Base-by-base conservation (phyloP, 2,329 filamentous ascomycete species). In the Colletotrichum sp. region DNA sequence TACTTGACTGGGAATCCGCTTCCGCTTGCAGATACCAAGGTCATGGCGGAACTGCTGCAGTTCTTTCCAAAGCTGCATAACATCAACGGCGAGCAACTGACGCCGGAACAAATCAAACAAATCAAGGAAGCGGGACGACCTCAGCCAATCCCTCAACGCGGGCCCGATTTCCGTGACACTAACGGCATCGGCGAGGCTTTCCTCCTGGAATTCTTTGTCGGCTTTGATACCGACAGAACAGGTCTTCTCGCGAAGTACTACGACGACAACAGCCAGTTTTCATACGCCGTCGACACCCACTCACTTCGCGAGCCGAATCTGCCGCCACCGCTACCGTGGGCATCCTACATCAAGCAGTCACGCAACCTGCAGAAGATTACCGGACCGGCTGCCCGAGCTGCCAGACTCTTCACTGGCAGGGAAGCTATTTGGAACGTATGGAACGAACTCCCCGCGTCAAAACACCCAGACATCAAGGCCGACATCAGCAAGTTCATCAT, bases 11-110 rank as follows among this genome's bases (percentile, higher is more conserved):
- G 91, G 67, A 98, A 97, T 79, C 95, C 95, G 0, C 91, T 98
- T 75, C 91, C 92, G 78, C 82, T 85, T 2, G 85, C 89, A 70
- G 85, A 89, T 28, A 89, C 92, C 10, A 89, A 90, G 75, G 94
- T 93, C 82, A 89, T 91, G 74, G 86, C 90, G 18, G 94, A 95
- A 64, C 86, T 98, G 73, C 87, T 95, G 34, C 91, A 92, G 55
- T 97, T 95, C 94, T 98, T 95, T 81, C 96, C 95, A 1, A 94
- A 92, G 74, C 89, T 98, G 18, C 92, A 93, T 79, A 90, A 93
- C 75, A 87, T 98, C 78, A 98, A 97, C 83, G 92, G 92, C 70
- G 87, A 91, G 7, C 91, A 94, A 81, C 91, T 98, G 21, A 94
- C 93, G 2, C 89, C 92, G 1, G 92, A 95, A 80, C 91, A 96